phyloP scores from a whole-genome alignment of 371 early-diverging fungal species.

The Syncephalis plumigaleata region DNA sequence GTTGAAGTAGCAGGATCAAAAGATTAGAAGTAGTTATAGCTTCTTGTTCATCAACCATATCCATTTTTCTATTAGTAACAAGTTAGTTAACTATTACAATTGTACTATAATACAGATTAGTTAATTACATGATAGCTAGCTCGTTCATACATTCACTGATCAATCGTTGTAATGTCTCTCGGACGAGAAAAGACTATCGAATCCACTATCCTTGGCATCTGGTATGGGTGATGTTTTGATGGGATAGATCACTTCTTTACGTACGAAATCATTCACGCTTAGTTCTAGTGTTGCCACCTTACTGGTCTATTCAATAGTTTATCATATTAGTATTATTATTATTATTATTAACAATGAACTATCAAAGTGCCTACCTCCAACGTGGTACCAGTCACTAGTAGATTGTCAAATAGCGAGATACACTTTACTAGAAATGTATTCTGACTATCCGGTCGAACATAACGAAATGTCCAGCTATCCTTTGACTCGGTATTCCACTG shows the following conservation, averaged over 20 bases:
- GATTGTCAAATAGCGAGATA: conserved; percentile 37
- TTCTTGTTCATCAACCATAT: no score
- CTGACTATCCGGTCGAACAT: conserved; percentile 46
- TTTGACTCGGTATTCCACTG: conserved; percentile 7
- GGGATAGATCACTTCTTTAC: conserved; percentile 28
- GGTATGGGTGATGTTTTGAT: neutral
- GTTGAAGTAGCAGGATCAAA: no score
- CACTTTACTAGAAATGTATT: conserved; percentile 51
- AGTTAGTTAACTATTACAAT: no score
- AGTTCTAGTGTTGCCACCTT: conserved; percentile 40
- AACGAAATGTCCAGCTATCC: conserved; percentile 36
- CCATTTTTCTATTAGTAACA: no score
- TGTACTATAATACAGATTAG: conserved; percentile 1
- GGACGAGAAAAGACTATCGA: neutral
- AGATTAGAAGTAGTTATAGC: neutral
- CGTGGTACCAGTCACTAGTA: conserved; percentile 43
- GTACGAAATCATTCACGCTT: conserved; percentile 19
- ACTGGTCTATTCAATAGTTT: neutral
- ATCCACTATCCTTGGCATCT: neutral
- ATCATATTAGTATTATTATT: no score
- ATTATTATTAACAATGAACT: neutral
- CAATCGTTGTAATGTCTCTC: neutral
- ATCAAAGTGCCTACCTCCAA: conserved; percentile 24
- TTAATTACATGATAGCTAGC: neutral
- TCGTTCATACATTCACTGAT: neutral